phyloP scores from a whole-genome alignment of 352 stramenopile species.

The Pythium guiyangense region DNA sequence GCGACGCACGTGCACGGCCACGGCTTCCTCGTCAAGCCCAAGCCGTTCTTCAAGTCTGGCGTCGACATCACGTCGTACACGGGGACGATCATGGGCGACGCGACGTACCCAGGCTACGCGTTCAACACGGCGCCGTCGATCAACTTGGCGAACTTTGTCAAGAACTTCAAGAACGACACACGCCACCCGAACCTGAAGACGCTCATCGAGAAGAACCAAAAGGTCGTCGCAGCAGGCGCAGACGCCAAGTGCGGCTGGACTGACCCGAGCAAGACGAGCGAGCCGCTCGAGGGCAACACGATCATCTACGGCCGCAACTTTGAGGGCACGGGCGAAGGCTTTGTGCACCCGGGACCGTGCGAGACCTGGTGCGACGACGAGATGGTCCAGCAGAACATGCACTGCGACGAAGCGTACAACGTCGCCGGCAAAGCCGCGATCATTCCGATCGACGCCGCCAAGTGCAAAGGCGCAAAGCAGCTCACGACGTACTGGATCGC shows the following conservation, averaged over 20 bases:
- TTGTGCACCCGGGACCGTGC: conserved; percentile 40
- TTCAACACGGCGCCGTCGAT: conserved; percentile 25
- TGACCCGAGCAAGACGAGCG: conserved; percentile 27
- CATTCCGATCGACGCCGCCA: conserved; percentile 14
- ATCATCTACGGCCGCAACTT: conserved; percentile 34
- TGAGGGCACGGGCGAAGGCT: conserved; percentile 27
- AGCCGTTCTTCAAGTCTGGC: conserved; percentile 23
- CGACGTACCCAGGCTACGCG: conserved; percentile 24
- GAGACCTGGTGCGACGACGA: conserved; percentile 41
- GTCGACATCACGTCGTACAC: conserved; percentile 40
- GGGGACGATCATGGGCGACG: conserved; percentile 33
- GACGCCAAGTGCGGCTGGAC: conserved; percentile 37
- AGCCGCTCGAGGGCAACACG: conserved; percentile 25
- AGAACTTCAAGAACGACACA: conserved; percentile 32
- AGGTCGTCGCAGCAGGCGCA: conserved; percentile 17
- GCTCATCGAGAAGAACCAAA: conserved; percentile 32
- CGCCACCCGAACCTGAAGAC: conserved; percentile 30
- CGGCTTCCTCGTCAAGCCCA: conserved; percentile 34
- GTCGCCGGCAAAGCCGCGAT: conserved; percentile 17
- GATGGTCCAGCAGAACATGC: conserved; percentile 26
- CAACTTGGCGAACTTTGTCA: conserved; percentile 34
- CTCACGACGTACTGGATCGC: conserved; percentile 55
- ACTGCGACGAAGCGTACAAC: conserved; percentile 31
- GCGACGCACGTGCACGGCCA: conserved; percentile 20
- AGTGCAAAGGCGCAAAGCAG: conserved; percentile 27